These are phyloP conservation scores for Chlamydomonas schloesseri DNA, from an alignment of 139 green algal species.

Conservation along the genomic window DNA sequence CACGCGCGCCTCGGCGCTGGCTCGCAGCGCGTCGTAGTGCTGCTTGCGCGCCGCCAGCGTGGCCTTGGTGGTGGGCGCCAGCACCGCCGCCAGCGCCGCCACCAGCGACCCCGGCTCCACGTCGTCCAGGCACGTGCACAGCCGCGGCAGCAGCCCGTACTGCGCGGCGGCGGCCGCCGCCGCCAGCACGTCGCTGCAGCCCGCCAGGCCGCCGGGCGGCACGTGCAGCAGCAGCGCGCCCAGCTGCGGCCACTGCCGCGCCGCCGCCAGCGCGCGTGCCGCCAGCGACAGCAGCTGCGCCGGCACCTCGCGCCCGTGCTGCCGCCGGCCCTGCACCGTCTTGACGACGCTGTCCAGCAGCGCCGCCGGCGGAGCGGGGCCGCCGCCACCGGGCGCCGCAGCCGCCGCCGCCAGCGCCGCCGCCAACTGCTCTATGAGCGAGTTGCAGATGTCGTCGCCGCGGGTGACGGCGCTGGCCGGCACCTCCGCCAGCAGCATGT, in stretches of 20 bases:
- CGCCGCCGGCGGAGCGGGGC: not conserved
- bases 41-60: constrained; percentile 12
- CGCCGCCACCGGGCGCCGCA: too few species aligned
- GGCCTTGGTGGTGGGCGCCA: constrained; percentile 43
- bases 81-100: constrained; percentile 36
- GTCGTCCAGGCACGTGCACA: constrained; percentile 51
- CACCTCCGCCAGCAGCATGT: constrained; percentile 8
- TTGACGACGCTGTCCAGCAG: constrained; percentile 26
- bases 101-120: constrained; percentile 51
- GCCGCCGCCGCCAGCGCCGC: not conserved
- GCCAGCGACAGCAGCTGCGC: constrained; percentile 26
- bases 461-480: constrained; percentile 16
- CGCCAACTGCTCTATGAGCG: constrained; percentile 22
- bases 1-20: not conserved
- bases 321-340: constrained; percentile 8
- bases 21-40: constrained; percentile 19
- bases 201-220: not conserved
- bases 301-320: constrained; percentile 30
- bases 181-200: constrained; percentile 51
- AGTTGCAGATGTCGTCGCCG: constrained; percentile 31
- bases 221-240: not conserved
- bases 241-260: constrained; percentile 25
- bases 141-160: constrained; percentile 51
- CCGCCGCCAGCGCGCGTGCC: constrained; percentile 5
- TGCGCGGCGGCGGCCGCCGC: constrained; percentile 38